Evolutionary conservation across 305 asterid species (phyloP), one percentile per base, ranked within the genome.

Genomic region (Fraxinus greggii): DNA sequence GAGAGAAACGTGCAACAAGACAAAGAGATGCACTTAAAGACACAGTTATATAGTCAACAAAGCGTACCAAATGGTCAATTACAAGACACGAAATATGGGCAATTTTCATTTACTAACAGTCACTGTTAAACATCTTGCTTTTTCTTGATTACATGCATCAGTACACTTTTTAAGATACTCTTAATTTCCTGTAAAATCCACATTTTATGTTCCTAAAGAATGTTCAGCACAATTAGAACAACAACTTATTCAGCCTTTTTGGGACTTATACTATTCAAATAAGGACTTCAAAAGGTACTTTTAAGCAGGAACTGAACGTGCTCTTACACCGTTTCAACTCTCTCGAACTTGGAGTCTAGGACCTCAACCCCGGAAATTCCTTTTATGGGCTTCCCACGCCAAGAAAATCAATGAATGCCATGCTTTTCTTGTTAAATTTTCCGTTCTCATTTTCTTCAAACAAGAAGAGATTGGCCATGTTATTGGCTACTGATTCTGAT

Each of bases 401-500:
- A 65, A 88, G 90, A 77, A 88, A 88, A 84, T 88, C 90, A 77
- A 85, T 85, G 85, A 81, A 88, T 31, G 65, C 74, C 78, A 78
- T 6, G 32, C 17, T 80, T 70, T 75, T 78, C 84, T 63, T 77
- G 19, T 70, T 32, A 31, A 35, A 21, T 29, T 70, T 75, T 51
- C 29, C 65, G 17, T 61, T 84, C 75, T 84, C 80, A 65, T 56
- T 61, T 54, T 78, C 59, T 32, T 33, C 77, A 73, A 74, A 38
- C 32, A 48, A 38, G 63, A 51, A 33, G 59, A 78, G 81, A 63
- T 40, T 78, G 81, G 82, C 28, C 61, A 9, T 82, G 61, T 79
- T 72, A 79, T 82, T 75, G 38, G 88, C 82, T 78, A 76, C 86
- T 56, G 90, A 83, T 13, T 82, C 85, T 2, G 88, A 76, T 81